Percentiles rank a stretch among this genome's conserved stretches.
Conservation (phyloP, 2,329 filamentous ascomycete genomes). For the Coleophoma crateriformis region DNA sequence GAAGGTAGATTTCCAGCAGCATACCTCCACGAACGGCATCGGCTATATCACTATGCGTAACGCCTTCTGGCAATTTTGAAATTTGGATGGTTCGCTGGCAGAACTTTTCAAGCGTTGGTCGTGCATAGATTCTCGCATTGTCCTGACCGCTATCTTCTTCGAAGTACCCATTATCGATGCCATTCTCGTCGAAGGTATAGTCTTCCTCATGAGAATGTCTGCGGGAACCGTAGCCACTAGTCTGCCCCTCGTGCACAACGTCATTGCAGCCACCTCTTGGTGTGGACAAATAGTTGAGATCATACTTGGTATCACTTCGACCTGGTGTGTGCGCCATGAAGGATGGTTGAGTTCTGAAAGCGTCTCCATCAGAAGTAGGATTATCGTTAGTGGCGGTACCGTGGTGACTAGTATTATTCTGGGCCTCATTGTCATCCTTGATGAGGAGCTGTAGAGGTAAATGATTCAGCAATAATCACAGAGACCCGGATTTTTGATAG, state of each 20-base stretch:
- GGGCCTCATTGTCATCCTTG: constrained; percentile 12
- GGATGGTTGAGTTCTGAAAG: constrained; percentile 8
- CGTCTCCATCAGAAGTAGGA: not conserved
- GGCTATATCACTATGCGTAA: constrained; percentile 61
- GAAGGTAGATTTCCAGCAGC: constrained; percentile 63
- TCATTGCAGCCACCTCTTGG: constrained; percentile 8
- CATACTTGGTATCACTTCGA: constrained; percentile 18
- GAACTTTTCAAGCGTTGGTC: constrained; percentile 20
- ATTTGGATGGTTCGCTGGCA: constrained; percentile 55
- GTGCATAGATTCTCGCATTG: constrained; percentile 10
- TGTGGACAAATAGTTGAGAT: constrained; percentile 10
- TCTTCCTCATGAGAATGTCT: constrained; percentile 15
- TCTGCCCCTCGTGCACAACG: not conserved
- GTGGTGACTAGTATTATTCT: constrained; percentile 11
- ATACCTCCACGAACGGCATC: constrained; percentile 63
- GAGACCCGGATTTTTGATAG: no score
- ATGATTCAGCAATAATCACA: constrained; percentile 7
- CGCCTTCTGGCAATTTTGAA: constrained; percentile 53
- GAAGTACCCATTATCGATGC: constrained; percentile 9
- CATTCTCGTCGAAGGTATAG: constrained; percentile 10
- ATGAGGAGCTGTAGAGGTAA: constrained; percentile 17
- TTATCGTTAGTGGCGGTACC: constrained; percentile 2
- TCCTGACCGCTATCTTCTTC: constrained; percentile 17
- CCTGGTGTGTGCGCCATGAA: constrained; percentile 2
- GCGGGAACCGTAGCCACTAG: constrained; percentile 10